Percentiles rank a stretch among this genome's conserved stretches.
These are phyloP conservation scores for Geranium rotundifolium DNA, from an alignment of 345 rosid genomes.

Conservation along the genomic window DNA sequence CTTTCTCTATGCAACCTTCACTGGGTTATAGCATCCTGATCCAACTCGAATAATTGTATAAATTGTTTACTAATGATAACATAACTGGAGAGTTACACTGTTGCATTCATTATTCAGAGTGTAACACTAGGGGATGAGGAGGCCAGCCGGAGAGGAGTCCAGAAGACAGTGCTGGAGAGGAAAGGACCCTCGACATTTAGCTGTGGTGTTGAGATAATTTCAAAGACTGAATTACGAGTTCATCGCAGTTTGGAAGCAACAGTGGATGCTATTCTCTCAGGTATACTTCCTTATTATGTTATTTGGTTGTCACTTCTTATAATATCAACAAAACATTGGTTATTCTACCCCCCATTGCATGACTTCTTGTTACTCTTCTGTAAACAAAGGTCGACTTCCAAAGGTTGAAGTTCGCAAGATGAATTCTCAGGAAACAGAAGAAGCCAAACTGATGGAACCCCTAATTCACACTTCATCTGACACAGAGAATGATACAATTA, in stretches of 20 bases:
- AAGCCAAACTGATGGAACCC: slow-evolving; percentile 20
- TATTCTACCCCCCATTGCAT: slow-evolving; percentile 1
- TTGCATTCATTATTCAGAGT: slow-evolving; percentile 29
- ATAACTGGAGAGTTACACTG: not conserved
- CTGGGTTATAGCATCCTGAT: no score
- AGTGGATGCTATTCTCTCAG: slow-evolving; percentile 74
- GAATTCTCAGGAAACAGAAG: slow-evolving; percentile 27
- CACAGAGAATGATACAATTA: slow-evolving; percentile 20
- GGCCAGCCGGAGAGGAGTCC: slow-evolving; percentile 75
- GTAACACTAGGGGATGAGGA: slow-evolving; percentile 89
- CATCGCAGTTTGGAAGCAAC: slow-evolving; percentile 86
- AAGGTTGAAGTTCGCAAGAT: slow-evolving; percentile 54
- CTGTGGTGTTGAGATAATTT: slow-evolving; percentile 71
- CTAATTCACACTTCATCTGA: slow-evolving; percentile 9
- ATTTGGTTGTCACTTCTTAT: not conserved
- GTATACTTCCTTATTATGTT: slow-evolving; percentile 15
- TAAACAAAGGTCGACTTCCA: slow-evolving; percentile 48
- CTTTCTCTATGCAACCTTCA: no score
- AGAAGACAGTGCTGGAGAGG: slow-evolving; percentile 79
- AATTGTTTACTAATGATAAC: not conserved
- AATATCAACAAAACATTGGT: not conserved
- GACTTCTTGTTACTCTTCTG: slow-evolving; percentile 12
- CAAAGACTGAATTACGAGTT: slow-evolving; percentile 75
- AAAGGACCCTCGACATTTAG: slow-evolving; percentile 77
- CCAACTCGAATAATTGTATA: no score